Evolutionary conservation across 805 yeast genomes (phyloP).

Genomic region (Kodamaea lidongshanica): DNA sequence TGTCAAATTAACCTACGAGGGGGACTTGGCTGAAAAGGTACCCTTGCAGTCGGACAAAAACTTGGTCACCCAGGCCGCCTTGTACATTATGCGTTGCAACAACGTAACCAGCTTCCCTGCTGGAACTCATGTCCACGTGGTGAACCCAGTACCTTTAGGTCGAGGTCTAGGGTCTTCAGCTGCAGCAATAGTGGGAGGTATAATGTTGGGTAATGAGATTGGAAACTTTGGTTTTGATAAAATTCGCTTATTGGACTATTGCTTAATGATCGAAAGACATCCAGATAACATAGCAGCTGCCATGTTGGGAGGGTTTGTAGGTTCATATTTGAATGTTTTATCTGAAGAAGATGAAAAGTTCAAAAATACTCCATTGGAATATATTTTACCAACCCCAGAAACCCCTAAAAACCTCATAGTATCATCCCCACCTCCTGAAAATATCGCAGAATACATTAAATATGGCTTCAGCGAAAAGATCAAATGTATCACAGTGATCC

Average conservation of each 20-base stretch:
- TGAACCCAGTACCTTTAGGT: slow-evolving; percentile 92
- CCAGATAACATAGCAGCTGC: slow-evolving; percentile 99
- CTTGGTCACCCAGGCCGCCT: slow-evolving; percentile 86
- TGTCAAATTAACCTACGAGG: slow-evolving; percentile 64
- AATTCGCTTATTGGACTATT: slow-evolving; percentile 84
- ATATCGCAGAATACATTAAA: slow-evolving; percentile 83
- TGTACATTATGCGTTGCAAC: slow-evolving; percentile 84
- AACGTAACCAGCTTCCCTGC: slow-evolving; percentile 68
- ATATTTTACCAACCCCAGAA: slow-evolving; percentile 73
- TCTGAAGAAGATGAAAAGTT: slow-evolving; percentile 63
- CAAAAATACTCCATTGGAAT: slow-evolving; percentile 78
- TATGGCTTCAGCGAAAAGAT: slow-evolving; percentile 78
- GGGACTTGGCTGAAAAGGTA: slow-evolving; percentile 76
- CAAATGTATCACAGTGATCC: slow-evolving; percentile 86
- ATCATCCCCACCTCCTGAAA: slow-evolving; percentile 56
- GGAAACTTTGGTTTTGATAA: slow-evolving; percentile 69
- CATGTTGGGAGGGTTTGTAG: slow-evolving; percentile 98
- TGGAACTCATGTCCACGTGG: slow-evolving; percentile 75
- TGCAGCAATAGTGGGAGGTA: slow-evolving; percentile 98
- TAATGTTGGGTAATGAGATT: slow-evolving; percentile 77
- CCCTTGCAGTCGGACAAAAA: slow-evolving; percentile 75
- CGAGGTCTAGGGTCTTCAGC: slow-evolving; percentile 97
- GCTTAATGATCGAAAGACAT: slow-evolving; percentile 95
- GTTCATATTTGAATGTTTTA: slow-evolving; percentile 83
- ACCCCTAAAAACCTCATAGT: slow-evolving; percentile 51